These are phyloP conservation scores for Moesziomyces sp. DNA, from an alignment of 1,284 basidiomycete species.

Conservation along the genomic window DNA sequence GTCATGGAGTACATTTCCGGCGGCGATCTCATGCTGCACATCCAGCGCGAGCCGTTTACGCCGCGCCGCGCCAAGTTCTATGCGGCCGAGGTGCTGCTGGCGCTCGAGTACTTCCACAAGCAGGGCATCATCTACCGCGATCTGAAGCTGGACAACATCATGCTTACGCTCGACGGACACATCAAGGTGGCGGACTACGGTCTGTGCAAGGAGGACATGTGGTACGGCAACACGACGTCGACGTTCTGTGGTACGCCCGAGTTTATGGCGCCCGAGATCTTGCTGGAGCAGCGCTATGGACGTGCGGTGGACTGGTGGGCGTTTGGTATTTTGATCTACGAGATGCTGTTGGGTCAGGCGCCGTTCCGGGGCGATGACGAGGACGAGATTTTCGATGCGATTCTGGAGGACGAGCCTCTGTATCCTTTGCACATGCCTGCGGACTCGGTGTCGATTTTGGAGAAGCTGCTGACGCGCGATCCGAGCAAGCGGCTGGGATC, in stretches of 20 bases:
- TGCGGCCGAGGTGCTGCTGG: conserved; percentile 95
- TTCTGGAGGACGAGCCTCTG: conserved; percentile 95
- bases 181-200: conserved; percentile 99
- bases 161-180: conserved; percentile 95
- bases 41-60: conserved; percentile 83
- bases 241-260: conserved; percentile 99
- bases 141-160: conserved; percentile 97
- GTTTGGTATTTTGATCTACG: conserved; percentile 97
- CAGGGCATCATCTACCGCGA: conserved; percentile 90
- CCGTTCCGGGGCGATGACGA: conserved; percentile 99
- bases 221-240: conserved; percentile 93
- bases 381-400: conserved; percentile 99
- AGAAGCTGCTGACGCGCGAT: conserved; percentile 92
- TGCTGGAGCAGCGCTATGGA: conserved; percentile 96
- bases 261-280: conserved; percentile 99
- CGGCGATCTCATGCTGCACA: conserved; percentile 83
- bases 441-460: conserved; percentile 93
- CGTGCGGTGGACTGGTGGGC: conserved; percentile 99
- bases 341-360: conserved; percentile 98
- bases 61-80: conserved; percentile 94
- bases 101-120: conserved; percentile 96
- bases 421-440: conserved; percentile 99
- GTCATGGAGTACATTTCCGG: conserved; percentile 81
- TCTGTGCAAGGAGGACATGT: conserved; percentile 99
- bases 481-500: conserved; percentile 92